Evolutionary conservation across 2,329 filamentous ascomycete species (phyloP).

Genomic region (Alternaria ethzedia): DNA sequence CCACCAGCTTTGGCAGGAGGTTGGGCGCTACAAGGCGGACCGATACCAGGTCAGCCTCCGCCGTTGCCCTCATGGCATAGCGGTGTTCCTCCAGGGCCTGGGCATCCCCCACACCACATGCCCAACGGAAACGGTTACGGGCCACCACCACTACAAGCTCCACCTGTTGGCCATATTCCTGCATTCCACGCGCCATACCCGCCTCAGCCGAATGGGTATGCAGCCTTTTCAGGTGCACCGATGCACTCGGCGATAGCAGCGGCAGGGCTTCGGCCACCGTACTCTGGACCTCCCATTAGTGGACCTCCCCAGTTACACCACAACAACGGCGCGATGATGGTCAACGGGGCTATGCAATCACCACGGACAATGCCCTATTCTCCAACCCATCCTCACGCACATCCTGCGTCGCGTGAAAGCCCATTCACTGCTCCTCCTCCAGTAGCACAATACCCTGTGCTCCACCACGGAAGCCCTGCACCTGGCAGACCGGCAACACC

Average conservation of each 20-base stretch:
- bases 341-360: conserved; percentile 47
- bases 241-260: conserved; percentile 39
- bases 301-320: conserved; percentile 43
- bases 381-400: conserved; percentile 43
- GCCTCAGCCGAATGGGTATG: conserved; percentile 42
- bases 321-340: conserved; percentile 38
- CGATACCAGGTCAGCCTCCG: conserved; percentile 33
- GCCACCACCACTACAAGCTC: conserved; percentile 29
- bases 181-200: conserved; percentile 43
- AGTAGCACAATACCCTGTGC: conserved; percentile 30
- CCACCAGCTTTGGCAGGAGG: conserved; percentile 25
- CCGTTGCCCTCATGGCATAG: conserved; percentile 41
- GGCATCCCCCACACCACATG: conserved; percentile 32
- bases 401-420: conserved; percentile 45
- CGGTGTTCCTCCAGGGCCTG: conserved; percentile 30
- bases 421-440: conserved; percentile 42
- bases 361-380: conserved; percentile 46
- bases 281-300: conserved; percentile 35
- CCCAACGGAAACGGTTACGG: conserved; percentile 42
- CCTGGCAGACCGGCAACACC: conserved; percentile 44
- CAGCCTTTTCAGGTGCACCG: conserved; percentile 38
- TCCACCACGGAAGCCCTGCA: conserved; percentile 43
- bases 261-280: conserved; percentile 36
- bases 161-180: conserved; percentile 33
- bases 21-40: conserved; percentile 31